These are phyloP conservation scores for Clarireedia sp. DNA, from an alignment of 2,329 filamentous ascomycete genomes.

Conservation along the genomic window DNA sequence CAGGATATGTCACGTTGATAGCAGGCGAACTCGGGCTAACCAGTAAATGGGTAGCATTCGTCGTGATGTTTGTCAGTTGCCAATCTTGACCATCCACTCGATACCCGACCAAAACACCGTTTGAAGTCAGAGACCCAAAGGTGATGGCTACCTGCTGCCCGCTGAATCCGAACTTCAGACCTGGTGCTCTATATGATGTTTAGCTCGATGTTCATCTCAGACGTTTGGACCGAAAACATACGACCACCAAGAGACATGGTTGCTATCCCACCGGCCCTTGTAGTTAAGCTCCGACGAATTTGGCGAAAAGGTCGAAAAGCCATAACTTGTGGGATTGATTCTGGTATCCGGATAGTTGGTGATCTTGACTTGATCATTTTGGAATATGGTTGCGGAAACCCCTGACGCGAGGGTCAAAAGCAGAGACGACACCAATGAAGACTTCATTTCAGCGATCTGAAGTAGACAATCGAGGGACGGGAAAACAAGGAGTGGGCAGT, in stretches of 20 bases:
- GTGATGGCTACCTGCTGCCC: conserved; percentile 20
- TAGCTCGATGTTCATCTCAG: not conserved
- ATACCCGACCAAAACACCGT: conserved; percentile 44
- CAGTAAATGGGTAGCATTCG: conserved; percentile 47
- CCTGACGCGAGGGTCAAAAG: conserved; percentile 5
- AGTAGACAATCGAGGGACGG: not conserved
- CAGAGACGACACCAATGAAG: conserved; percentile 1
- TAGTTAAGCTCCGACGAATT: conserved; percentile 49
- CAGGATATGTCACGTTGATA: conserved; percentile 35
- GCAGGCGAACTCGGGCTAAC: conserved; percentile 39
- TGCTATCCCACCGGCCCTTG: conserved; percentile 55
- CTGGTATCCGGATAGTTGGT: conserved; percentile 36
- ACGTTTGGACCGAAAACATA: conserved; percentile 27
- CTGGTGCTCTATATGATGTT: conserved; percentile 30
- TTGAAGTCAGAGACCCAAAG: conserved; percentile 25
- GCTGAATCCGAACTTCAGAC: conserved; percentile 23
- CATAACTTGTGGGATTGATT: conserved; percentile 30
- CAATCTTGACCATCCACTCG: conserved; percentile 52
- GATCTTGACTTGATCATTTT: conserved; percentile 32
- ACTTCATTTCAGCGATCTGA: conserved; percentile 11
- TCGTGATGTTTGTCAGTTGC: conserved; percentile 53
- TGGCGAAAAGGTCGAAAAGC: conserved; percentile 42
- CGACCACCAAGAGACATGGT: conserved; percentile 54
- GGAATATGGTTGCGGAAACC: conserved; percentile 21
- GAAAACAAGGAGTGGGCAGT: not conserved